These are phyloP conservation scores for Pythium plurisporium DNA, from an alignment of 352 stramenopile species.

Conservation along the genomic window DNA sequence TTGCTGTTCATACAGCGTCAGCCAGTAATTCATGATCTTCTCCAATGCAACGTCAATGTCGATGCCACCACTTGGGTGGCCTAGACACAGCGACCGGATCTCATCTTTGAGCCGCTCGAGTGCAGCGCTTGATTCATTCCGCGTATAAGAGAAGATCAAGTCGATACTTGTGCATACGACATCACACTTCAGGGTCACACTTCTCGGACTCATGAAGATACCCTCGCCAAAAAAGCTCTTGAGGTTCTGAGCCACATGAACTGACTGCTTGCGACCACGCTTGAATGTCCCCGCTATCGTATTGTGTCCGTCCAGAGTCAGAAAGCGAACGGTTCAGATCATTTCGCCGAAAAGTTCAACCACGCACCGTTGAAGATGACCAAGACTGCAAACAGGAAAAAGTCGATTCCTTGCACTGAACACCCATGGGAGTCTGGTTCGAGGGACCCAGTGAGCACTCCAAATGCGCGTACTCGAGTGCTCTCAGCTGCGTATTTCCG, in stretches of 20 bases:
- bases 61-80: slow-evolving; percentile 25
- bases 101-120: slow-evolving; percentile 58
- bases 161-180: slow-evolving; percentile 65
- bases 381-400: slow-evolving; percentile 71
- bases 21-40: slow-evolving; percentile 77
- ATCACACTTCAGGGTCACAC: slow-evolving; percentile 48
- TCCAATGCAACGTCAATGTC: slow-evolving; percentile 73
- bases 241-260: slow-evolving; percentile 63
- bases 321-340: background rate
- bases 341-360: too few relatives aligned
- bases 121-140: slow-evolving; percentile 33
- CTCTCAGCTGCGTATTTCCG: slow-evolving; percentile 69
- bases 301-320: too few relatives aligned
- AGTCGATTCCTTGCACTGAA: slow-evolving; percentile 68
- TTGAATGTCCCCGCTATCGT: slow-evolving; percentile 69
- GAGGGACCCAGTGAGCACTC: slow-evolving; percentile 60
- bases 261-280: slow-evolving; percentile 58
- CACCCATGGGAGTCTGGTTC: slow-evolving; percentile 74
- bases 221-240: slow-evolving; percentile 68
- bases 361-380: slow-evolving; percentile 77
- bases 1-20: slow-evolving; percentile 69
- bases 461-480: slow-evolving; percentile 60
- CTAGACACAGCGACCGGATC: slow-evolving; percentile 30
- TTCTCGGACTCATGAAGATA: slow-evolving; percentile 50
- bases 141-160: slow-evolving; percentile 66